Evolutionary conservation across 179 eudicot species (phyloP).

Genomic region (Nepenthes alata): DNA sequence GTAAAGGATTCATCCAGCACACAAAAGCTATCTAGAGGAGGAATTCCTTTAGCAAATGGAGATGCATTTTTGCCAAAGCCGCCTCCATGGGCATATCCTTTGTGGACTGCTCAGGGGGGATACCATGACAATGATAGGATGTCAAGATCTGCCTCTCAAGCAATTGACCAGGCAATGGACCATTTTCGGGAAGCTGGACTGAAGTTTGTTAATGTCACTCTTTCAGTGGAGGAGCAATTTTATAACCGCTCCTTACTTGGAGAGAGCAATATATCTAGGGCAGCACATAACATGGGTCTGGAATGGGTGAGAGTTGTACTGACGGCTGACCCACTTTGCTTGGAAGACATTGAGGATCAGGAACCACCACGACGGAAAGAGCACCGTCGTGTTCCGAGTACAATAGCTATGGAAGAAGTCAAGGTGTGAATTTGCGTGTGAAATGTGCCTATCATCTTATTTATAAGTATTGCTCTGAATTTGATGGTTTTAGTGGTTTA

Average conservation of each 20-base stretch:
- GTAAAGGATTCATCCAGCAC: conserved; percentile 52
- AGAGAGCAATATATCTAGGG: conserved; percentile 25
- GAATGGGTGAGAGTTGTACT: conserved; percentile 81
- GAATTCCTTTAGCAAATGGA: conserved; percentile 93
- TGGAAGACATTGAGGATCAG: conserved; percentile 89
- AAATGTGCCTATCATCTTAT: not conserved
- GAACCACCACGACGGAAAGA: conserved; percentile 73
- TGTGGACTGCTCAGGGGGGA: conserved; percentile 60
- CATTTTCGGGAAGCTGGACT: conserved; percentile 77
- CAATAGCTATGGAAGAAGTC: conserved; percentile 96
- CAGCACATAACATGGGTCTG: conserved; percentile 28
- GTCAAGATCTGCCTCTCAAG: conserved; percentile 90
- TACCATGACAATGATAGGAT: conserved; percentile 69
- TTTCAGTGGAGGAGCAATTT: conserved; percentile 58
- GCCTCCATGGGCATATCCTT: conserved; percentile 97
- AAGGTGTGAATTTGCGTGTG: conserved; percentile 39
- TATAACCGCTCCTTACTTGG: conserved; percentile 26
- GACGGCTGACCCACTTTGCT: conserved; percentile 77
- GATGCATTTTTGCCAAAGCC: conserved; percentile 90
- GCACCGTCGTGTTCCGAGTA: conserved; percentile 98
- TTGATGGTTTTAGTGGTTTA: not conserved
- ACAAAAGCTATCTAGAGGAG: conserved; percentile 79
- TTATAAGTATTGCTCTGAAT: not conserved
- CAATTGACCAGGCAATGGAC: conserved; percentile 92
- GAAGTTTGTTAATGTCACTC: conserved; percentile 67